Conservation (phyloP, 2,329 filamentous ascomycete genomes). For the Celoporthe dispersa region DNA sequence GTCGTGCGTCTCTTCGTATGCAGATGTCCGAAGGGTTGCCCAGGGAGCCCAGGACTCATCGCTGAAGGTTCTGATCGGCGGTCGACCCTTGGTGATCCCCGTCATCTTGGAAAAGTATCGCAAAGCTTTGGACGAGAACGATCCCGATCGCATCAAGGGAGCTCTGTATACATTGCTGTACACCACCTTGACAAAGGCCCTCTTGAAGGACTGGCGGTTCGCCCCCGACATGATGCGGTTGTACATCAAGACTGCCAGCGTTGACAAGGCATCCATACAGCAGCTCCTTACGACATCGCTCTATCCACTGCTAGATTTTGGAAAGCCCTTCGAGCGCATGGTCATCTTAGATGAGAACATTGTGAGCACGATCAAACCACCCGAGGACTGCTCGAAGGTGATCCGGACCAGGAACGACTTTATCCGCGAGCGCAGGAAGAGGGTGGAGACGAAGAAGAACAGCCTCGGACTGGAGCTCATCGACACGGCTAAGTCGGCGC, state of each 20-base stretch:
- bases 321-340: constrained; percentile 84
- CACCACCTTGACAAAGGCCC: constrained; percentile 84
- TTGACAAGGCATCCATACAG: constrained; percentile 94
- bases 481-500: constrained; percentile 74
- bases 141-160: constrained; percentile 93
- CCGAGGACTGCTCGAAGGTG: constrained; percentile 62
- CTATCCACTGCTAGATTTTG: constrained; percentile 89
- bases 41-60: constrained; percentile 93
- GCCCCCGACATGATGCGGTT: constrained; percentile 86
- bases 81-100: constrained; percentile 86
- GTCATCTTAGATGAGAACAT: constrained; percentile 76
- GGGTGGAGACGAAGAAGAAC: constrained; percentile 84
- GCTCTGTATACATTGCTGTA: constrained; percentile 89
- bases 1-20: constrained; percentile 89
- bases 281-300: constrained; percentile 80
- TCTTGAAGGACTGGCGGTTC: constrained; percentile 92
- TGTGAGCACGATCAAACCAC: constrained; percentile 73
- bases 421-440: constrained; percentile 73
- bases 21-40: constrained; percentile 92
- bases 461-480: constrained; percentile 81
- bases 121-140: constrained; percentile 75
- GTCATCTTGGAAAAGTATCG: constrained; percentile 80
- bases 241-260: constrained; percentile 86
- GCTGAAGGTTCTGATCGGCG: constrained; percentile 86
- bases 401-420: constrained; percentile 72